Evolutionary conservation across 179 eudicot species (phyloP), one percentile per base, ranked within the genome.

Genomic region (Beta macrorhiza): DNA sequence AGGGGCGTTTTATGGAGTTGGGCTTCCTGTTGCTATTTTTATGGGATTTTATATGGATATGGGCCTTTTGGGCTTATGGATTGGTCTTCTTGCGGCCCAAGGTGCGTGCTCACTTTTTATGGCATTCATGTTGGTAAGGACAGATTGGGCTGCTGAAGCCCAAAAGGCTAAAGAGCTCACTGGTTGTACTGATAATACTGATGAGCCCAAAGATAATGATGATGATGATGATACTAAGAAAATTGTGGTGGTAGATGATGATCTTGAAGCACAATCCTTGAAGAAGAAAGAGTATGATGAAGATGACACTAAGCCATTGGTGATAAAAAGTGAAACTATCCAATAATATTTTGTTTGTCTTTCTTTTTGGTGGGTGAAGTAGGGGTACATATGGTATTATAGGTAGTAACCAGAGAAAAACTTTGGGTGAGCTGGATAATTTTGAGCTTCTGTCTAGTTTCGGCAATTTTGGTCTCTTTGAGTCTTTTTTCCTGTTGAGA

Each of bases 61-160:
- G 85, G 95, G 91, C 37, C 72, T 92, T 0, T 19, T 82, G 79
- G 93, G 96, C 62, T 78, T 91, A 2, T 90, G 93, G 92, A 52
- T 84, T 52, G 95, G 93, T 75, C 85, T 92, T 0, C 62, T 92
- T n/a, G 88, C 83, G 5, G 92, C 96, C 64, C 91, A 91, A 72
- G 80, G 62, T 0, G 86, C 86, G 4, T 90, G 91, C 69, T 87
- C 92, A 0, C 8, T 84, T 5, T 42, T 87, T 10, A 84, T 91
- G 91, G 79, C 84, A 0, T 17, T 83, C 5, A 84, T 82, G 82
- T 68, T 89, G 56, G 25, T 87, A 17, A 83, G 79, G 32, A 91
- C 93, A 1, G 84, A 91, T 74, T 90, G 93, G 95, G 83, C 7
- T 5, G 59, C 16, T 1, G 86, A 89, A 69, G 91, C 91, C 5